Evolutionary conservation across 2,329 filamentous ascomycete genomes (phyloP), one percentile per base, ranked within the genome.

Genomic region (Neospermospora avenae): DNA sequence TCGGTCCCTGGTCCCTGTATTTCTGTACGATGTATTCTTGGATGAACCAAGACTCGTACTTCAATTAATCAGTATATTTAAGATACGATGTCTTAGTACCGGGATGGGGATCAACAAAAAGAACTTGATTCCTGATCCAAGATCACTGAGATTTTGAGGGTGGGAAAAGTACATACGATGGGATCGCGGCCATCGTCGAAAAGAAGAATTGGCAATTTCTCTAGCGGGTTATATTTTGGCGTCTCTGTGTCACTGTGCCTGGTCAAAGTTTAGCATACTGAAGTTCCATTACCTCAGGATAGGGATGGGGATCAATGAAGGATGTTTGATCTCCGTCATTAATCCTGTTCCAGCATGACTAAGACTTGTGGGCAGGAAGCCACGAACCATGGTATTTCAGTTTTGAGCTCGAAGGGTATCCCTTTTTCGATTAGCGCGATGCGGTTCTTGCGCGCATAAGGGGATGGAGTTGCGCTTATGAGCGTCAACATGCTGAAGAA

Each of bases 381-480:
- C n/a, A n/a, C n/a, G n/a, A n/a, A n/a, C 62, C 62, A 61, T 18
- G 59, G 59, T 4, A 61, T 59, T 44, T 59, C 57, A 4, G 48
- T 52, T 44, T 59, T 25, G 1, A 64, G 48, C 8, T 61, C 31
- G 35, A 64, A 61, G 2, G 59, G 59, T 31, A 64, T 64, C 31
- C 54, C 62, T 45, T 61, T 59, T 25, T 63, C 58, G 1, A 61
- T 11, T 18, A 64, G 48, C 1, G 57, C 46, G 37, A 61, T 61
- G 35, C 62, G 62, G 45, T 60, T 64, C 28, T 64, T 64, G 28
- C 62, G 62, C 16, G 62, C 62, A 13, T 59, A 64, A 2, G 62
- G 62, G 3, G 59, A 61, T 1, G 59, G 62, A 1, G 56, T 61
- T 13, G 62, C 59, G 45, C 53, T 57, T 42, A 61, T 61, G 45